Conservation (phyloP, 768 basidiomycete genomes). For the Trametes cubensis region DNA sequence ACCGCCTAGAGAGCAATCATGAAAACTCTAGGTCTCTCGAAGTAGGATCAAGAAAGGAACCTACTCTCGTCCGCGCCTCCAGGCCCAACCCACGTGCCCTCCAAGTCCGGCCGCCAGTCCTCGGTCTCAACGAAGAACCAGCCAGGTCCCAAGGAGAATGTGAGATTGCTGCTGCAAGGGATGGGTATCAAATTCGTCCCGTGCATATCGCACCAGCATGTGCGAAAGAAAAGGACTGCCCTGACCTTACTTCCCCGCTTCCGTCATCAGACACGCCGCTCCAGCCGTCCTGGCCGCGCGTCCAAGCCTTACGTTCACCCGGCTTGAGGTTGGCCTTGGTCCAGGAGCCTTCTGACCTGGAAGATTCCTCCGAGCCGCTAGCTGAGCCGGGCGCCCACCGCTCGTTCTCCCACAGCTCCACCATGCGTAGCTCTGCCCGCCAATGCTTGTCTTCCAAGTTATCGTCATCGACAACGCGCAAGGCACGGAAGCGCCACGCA, state of each 20-base stretch:
- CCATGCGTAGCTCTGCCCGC: constrained; percentile 63
- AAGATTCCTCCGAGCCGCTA: constrained; percentile 24
- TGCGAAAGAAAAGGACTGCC: constrained; percentile 14
- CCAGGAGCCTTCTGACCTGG: constrained; percentile 36
- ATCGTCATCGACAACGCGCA: constrained; percentile 61
- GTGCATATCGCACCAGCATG: constrained; percentile 5
- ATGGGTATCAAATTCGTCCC: not conserved
- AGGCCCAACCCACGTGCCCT: constrained; percentile 54
- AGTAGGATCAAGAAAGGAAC: constrained; percentile 7
- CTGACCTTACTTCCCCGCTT: constrained; percentile 66
- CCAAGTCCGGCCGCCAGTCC: constrained; percentile 72
- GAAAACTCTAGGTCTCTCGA: constrained; percentile 16
- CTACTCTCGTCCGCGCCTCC: constrained; percentile 42
- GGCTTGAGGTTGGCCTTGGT: constrained; percentile 40
- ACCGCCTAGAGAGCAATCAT: constrained; percentile 48
- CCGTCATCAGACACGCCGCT: constrained; percentile 51
- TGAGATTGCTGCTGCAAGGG: constrained; percentile 69
- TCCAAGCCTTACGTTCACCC: constrained; percentile 67
- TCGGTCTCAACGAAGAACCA: constrained; percentile 80
- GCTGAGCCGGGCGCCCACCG: constrained; percentile 43
- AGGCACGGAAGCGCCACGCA: constrained; percentile 27
- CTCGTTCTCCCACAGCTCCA: constrained; percentile 85
- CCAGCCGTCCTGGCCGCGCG: constrained; percentile 72
- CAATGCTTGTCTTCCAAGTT: constrained; percentile 64
- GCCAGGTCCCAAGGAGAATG: constrained; percentile 72